Base-by-base conservation (phyloP, 2,329 filamentous ascomycete genomes). In the Zelopaecilomyces penicillatus region DNA sequence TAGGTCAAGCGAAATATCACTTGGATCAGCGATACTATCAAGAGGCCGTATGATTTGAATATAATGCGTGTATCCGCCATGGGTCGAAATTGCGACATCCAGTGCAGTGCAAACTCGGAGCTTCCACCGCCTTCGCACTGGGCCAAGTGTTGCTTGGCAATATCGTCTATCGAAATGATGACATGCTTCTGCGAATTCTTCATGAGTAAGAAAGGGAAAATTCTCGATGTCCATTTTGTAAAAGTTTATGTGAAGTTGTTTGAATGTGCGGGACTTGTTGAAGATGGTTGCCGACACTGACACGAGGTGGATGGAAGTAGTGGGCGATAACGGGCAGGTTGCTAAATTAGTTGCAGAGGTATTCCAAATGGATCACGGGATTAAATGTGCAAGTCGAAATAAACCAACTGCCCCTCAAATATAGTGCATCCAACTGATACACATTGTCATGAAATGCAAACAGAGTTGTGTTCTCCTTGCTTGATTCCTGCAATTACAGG, bases 161-260 rank as follows among this genome's bases (percentile, higher is more conserved):
- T 83, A 83, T 49, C 62, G 70, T 33, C 72, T 67, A 50, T 83
- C 79, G 26, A 83, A 68, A 44, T 75, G 68, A 53, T 82, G 76
- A 60, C 83, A 87, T 44, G 73, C 76, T 56, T 79, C 73, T 43
- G 75, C 64, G 51, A 87, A 87, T 57, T 87, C 82, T 35, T 78
- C 71, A 8, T 65, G 56, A 8, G 65, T 74, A 29, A 87, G 70
- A 47, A 74, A 76, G 5, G 83, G 83, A 57, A 82, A 87, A 41
- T 70, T 65, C 46, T 62, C 54, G 55, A 78, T 73, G 9, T 66
- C 67, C 62, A 67, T 66, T 37, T 47, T 27, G n/a, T 4, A 19
- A 34, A 28, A 19, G 19, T 19, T 19, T 19, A 19, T 19, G 19
- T 19, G 19, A 19, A 19, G 19, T 19, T 19, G 19, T 19, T 19